Evolutionary conservation across 495 filamentous ascomycete genomes (phyloP), one percentile per base, ranked within the genome.

Genomic region (Aspergillus leporis): DNA sequence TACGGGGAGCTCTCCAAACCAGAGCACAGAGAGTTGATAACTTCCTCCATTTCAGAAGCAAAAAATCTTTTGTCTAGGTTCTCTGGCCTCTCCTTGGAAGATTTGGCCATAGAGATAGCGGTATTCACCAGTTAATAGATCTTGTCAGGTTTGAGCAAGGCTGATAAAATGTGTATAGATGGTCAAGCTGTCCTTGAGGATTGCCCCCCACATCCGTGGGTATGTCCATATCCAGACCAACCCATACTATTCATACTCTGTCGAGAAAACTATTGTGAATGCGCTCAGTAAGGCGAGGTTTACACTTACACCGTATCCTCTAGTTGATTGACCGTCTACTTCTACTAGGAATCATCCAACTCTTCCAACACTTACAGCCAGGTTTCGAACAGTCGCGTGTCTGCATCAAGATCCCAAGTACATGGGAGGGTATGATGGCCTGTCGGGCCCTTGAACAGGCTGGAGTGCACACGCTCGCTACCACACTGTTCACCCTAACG

Each of bases 361-460:
- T 82, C 55, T 81, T 83, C 66, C 66, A 73, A 31, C 66, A 75
- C 38, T 62, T 88, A 8, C 72, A 78, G 16, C 79, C 81, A 0
- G 57, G 53, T 5, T 81, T 85, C 60, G 71, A 82, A 30, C 51
- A 63, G n/a, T 66, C 69, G 6, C 75, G 83, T 56, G 70, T 89
- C 43, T 85, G 79, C 48, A 83, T 87, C 73, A 89, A 88, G 56
- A 79, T 89, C 50, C 83, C 83, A 1, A 73, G 78, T 23, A 89
- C 85, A 6, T 87, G 83, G 80, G 83, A 87, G 65, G 87, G 87
- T 4, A 67, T 88, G 19, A 75, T 81, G 65, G 87, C 85, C 28
- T 89, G 85, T 63, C 73, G 74, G 6, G 73, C 73, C n/a, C 72
- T 90, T 14, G 79, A 86, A 60, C 61, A 65, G 13, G 61, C 70